phyloP scores from a whole-genome alignment of 345 rosid species.

The Acer negundo region DNA sequence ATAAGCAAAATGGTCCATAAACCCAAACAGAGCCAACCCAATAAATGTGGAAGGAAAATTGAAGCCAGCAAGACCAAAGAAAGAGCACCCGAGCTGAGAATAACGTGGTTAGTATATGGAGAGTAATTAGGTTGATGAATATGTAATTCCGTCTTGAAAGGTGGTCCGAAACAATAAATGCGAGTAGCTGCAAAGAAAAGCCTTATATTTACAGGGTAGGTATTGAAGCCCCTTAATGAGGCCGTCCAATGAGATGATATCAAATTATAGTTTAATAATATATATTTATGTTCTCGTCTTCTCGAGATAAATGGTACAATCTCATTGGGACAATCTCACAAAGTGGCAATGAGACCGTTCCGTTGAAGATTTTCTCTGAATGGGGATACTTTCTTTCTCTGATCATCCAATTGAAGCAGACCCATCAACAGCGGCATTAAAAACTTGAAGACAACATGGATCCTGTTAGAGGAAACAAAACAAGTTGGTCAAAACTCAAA shows the following conservation, averaged over 20 bases:
- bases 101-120: neutral
- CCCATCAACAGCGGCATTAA: neutral
- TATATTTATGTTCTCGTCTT: no score
- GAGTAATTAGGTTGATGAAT: neutral
- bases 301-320: no score
- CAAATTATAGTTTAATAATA: no score
- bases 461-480: neutral
- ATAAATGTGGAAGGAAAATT: neutral
- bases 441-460: neutral
- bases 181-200: no score
- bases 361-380: no score
- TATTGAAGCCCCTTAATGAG: no score
- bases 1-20: neutral
- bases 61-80: neutral
- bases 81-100: slow-evolving; percentile 2
- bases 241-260: no score
- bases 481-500: no score
- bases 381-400: neutral
- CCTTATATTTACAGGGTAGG: no score
- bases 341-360: no score
- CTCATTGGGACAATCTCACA: no score
- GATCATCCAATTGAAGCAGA: neutral
- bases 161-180: neutral
- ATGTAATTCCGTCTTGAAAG: neutral
- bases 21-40: neutral